phyloP scores from a whole-genome alignment of 1,139 yeast genomes.

The Lodderomyces jiufengensis region DNA sequence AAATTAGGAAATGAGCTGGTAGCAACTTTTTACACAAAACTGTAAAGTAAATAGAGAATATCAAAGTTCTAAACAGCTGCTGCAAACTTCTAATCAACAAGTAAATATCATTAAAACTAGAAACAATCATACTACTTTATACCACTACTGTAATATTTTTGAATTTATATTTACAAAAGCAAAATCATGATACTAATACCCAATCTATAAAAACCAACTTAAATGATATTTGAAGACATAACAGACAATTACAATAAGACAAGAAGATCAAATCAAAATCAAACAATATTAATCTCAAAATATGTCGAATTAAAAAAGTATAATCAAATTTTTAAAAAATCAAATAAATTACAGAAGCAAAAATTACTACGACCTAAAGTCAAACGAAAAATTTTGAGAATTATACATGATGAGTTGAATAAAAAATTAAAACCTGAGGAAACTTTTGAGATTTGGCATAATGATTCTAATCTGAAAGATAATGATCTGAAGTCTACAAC shows the following conservation, averaged over 20 bases:
- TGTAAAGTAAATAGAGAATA: too few species aligned
- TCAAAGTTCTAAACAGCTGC: too few species aligned
- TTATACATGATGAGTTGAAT: slow-evolving; percentile 15
- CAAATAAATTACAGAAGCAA: slow-evolving; percentile 7
- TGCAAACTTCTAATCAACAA: too few species aligned
- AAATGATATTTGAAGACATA: slow-evolving; percentile 21
- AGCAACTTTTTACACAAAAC: too few species aligned
- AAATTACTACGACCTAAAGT: slow-evolving; percentile 13
- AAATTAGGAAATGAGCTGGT: too few species aligned
- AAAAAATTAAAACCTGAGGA: slow-evolving; percentile 28
- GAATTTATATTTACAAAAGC: too few species aligned
- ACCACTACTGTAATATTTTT: too few species aligned
- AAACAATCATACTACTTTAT: too few species aligned
- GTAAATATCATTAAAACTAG: too few species aligned
- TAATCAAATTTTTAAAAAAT: slow-evolving; percentile 11
- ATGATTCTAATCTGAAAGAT: too few species aligned
- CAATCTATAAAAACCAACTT: background rate
- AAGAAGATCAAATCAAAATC: slow-evolving; percentile 7
- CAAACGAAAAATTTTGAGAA: slow-evolving; percentile 15
- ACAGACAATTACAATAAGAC: slow-evolving; percentile 10
- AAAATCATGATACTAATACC: background rate
- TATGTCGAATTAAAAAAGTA: slow-evolving; percentile 18
- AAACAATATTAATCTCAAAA: slow-evolving; percentile 16
- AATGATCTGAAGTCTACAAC: slow-evolving; percentile 3
- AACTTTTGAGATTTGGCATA: slow-evolving; percentile 39